Base-by-base conservation (phyloP, 148 eudicot genomes). In the Chenopodium formosanum region DNA sequence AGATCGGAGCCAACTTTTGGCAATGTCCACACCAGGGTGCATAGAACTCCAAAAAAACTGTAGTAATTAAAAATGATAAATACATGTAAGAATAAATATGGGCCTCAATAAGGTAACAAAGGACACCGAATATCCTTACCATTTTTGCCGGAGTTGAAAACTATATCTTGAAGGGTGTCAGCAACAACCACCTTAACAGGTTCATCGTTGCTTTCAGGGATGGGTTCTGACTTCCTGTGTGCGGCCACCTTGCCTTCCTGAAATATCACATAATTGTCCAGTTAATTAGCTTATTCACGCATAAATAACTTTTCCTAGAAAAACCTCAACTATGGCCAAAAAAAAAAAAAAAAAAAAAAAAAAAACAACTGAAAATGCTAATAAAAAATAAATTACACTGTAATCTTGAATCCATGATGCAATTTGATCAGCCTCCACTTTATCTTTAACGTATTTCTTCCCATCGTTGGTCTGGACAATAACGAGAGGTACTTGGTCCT, bases 401-500 rank as follows among this genome's bases (percentile, higher is more conserved):
- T 84, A 94, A 46, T 94, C 98, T 87, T 96, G 91, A 73, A 96
- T 78, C 97, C 97, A 94, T 67, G 92, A 48, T 48, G 88, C 90
- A 78, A 96, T 86, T 64, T 91, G 91, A 68, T 91, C 98, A 78
- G 94, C 88, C 86, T 89, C 91, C 84, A 94, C 84, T 83, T 92
- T 88, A 32, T 92, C 79, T 74, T 94, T 94, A 27, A 94, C 86
- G 82, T 91, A 94, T 77, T 96, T 96, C 91, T 90, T 78, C 60
- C 93, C 93, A 81, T 96, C 99, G 71, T 80, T 88, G 62, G 91
- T 88, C 88, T 96, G 95, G 71, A 96, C 81, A 73, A 92, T 75
- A 78, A 96, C 85, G 77, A 96, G 86, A 76, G 99, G 99, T 40
- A 86, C 91, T 82, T 96, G 95, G 32, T 96, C 95, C 34, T 92